phyloP scores from a whole-genome alignment of 345 rosid species.

The Camelina neglecta region DNA sequence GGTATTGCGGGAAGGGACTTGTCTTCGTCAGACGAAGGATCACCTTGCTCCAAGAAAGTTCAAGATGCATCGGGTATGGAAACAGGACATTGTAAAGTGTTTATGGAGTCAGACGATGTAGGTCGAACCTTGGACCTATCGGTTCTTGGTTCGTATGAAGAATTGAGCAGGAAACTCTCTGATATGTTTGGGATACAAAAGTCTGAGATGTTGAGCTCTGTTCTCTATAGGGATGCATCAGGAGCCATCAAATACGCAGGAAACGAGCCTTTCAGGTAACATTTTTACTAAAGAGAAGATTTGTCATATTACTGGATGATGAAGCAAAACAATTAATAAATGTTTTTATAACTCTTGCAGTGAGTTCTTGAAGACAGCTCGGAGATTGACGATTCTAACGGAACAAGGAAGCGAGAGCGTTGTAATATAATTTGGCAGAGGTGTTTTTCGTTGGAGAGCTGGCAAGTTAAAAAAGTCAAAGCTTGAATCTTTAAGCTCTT shows the following conservation, averaged over 20 bases:
- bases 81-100: conserved; percentile 85
- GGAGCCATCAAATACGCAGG: conserved; percentile 75
- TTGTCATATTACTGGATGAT: neutral
- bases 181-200: conserved; percentile 74
- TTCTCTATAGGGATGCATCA: conserved; percentile 66
- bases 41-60: conserved; percentile 56
- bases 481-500: neutral
- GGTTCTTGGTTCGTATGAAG: conserved; percentile 74
- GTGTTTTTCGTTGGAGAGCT: conserved; percentile 22
- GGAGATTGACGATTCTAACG: conserved; percentile 75
- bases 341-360: conserved; percentile 50
- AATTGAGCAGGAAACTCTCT: conserved; percentile 66
- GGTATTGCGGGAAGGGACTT: conserved; percentile 39
- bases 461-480: conserved; percentile 18
- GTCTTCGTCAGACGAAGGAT: conserved; percentile 72
- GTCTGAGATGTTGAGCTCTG: conserved; percentile 69
- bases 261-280: conserved; percentile 82
- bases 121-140: conserved; percentile 87
- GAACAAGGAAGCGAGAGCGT: conserved; percentile 68
- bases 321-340: neutral
- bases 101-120: conserved; percentile 82
- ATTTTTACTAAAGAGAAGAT: neutral
- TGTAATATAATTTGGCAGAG: conserved; percentile 47
- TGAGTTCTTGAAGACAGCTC: conserved; percentile 81
- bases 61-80: conserved; percentile 54